phyloP scores from a whole-genome alignment of 2,329 filamentous ascomycete species.

The Allantophomopsis lycopodina region DNA sequence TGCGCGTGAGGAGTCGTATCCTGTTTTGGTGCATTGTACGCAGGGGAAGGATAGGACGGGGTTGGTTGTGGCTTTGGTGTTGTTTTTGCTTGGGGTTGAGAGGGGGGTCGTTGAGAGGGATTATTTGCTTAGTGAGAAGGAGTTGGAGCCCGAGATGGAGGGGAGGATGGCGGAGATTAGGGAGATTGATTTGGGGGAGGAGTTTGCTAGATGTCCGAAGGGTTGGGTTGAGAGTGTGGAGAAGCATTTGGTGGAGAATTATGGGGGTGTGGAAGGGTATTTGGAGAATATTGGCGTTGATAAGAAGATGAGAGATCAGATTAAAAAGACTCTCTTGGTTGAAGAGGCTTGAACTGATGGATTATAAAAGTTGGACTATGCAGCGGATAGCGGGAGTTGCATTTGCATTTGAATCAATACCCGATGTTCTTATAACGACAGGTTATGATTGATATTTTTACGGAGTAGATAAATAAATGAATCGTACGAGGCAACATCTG shows the following conservation, averaged over 20 bases:
- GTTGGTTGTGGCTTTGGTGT: slow-evolving; percentile 50
- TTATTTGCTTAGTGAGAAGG: slow-evolving; percentile 53
- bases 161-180: slow-evolving; percentile 53
- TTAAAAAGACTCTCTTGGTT: slow-evolving; percentile 5
- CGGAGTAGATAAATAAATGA: too few relatives aligned
- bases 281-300: slow-evolving; percentile 47
- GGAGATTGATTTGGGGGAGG: slow-evolving; percentile 57
- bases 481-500: too few relatives aligned
- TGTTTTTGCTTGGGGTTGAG: slow-evolving; percentile 49
- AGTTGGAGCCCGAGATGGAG: slow-evolving; percentile 46
- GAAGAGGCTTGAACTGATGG: not conserved
- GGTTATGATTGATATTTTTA: too few relatives aligned
- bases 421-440: too few relatives aligned
- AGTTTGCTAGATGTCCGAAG: slow-evolving; percentile 53
- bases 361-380: too few relatives aligned
- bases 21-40: slow-evolving; percentile 68
- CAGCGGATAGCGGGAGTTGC: too few relatives aligned
- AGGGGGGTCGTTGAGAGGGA: slow-evolving; percentile 51
- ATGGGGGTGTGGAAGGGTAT: slow-evolving; percentile 56
- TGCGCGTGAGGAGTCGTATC: slow-evolving; percentile 28
- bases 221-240: slow-evolving; percentile 49
- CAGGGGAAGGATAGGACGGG: slow-evolving; percentile 83
- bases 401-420: too few relatives aligned
- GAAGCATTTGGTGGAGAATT: slow-evolving; percentile 40
- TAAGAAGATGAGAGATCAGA: slow-evolving; percentile 12